Conservation (phyloP, 768 basidiomycete genomes). For the Pisolithus sp. region DNA sequence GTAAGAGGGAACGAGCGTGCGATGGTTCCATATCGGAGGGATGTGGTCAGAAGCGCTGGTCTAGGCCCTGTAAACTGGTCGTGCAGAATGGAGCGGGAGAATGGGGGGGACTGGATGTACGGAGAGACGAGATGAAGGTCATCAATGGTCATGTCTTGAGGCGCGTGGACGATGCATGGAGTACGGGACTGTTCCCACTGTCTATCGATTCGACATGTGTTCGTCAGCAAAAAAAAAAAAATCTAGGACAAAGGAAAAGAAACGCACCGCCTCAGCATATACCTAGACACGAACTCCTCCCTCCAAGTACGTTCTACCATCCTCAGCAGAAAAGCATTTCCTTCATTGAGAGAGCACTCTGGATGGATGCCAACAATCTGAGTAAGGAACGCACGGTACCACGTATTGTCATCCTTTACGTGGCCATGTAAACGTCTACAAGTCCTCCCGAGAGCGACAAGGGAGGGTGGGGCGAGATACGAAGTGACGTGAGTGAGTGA, state of each 20-base stretch:
- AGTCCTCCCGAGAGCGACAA: constrained; percentile 52
- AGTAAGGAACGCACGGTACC: constrained; percentile 67
- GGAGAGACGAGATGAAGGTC: constrained; percentile 55
- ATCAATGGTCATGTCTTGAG: constrained; percentile 52
- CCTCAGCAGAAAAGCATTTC: constrained; percentile 45
- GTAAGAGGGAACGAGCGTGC: constrained; percentile 66
- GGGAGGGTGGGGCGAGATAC: constrained; percentile 57
- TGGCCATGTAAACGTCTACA: constrained; percentile 51
- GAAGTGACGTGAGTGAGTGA: constrained; percentile 73
- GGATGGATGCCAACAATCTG: constrained; percentile 64
- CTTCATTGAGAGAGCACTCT: constrained; percentile 47
- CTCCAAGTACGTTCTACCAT: constrained; percentile 59
- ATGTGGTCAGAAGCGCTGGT: constrained; percentile 51
- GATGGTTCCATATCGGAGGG: constrained; percentile 62
- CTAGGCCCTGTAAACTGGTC: too few relatives aligned
- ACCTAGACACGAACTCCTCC: constrained; percentile 58
- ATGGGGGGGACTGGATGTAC: constrained; percentile 1
- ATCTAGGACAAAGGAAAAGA: neutral
- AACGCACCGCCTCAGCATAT: constrained; percentile 47
- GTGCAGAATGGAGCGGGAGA: too few relatives aligned
- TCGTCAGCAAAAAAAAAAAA: neutral
- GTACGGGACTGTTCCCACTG: constrained; percentile 66
- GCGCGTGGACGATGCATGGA: constrained; percentile 54
- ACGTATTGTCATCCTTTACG: constrained; percentile 73
- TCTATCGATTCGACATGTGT: constrained; percentile 32